phyloP scores from a whole-genome alignment of 2,329 filamentous ascomycete species.

The Gremmenia infestans region DNA sequence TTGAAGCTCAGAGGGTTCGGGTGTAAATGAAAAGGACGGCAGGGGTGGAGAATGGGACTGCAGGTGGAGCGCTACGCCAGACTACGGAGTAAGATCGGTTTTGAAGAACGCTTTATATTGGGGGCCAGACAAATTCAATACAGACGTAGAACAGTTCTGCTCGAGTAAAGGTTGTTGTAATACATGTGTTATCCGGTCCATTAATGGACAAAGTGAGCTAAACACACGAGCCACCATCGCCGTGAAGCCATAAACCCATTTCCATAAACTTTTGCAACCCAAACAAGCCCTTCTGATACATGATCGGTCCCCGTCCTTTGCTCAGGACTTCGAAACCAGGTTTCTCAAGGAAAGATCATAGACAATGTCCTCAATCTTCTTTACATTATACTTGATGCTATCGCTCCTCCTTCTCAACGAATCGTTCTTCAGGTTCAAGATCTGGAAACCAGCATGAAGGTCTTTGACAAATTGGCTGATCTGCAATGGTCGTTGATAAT shows the following conservation, averaged over 20 bases:
- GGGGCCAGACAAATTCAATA: background rate
- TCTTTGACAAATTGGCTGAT: constrained; percentile 95
- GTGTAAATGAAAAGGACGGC: background rate
- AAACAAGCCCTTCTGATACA: background rate
- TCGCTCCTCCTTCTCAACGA: constrained; percentile 81
- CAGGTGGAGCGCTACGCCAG: background rate
- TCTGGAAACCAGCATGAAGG: constrained; percentile 90
- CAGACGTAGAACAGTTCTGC: background rate
- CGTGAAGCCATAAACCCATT: background rate
- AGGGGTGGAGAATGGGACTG: background rate
- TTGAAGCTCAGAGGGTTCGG: background rate
- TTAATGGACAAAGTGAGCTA: background rate
- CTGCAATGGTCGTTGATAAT: constrained; percentile 77
- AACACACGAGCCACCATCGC: background rate
- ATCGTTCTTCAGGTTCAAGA: constrained; percentile 97
- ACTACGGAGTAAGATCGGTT: background rate
- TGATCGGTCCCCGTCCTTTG: background rate
- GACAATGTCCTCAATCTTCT: constrained; percentile 96
- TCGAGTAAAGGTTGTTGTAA: background rate
- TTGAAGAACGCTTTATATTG: background rate
- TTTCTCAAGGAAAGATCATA: constrained; percentile 90
- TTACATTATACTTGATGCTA: constrained; percentile 94
- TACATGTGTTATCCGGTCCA: background rate
- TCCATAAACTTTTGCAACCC: background rate
- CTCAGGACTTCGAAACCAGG: constrained; percentile 52